phyloP scores from a whole-genome alignment of 2,329 filamentous ascomycete species.

The Venturia aucupariae region DNA sequence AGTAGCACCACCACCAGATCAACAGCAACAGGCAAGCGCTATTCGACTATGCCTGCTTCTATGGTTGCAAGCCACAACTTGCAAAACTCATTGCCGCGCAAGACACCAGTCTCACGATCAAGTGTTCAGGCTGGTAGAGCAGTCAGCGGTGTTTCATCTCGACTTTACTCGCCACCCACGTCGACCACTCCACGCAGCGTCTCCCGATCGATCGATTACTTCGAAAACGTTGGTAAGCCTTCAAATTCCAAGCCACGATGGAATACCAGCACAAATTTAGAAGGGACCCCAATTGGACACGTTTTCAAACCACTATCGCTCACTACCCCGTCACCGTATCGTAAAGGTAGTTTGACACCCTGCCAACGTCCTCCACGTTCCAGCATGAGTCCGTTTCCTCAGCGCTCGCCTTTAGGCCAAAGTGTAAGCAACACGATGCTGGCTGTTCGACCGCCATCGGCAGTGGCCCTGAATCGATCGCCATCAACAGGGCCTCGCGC shows the following conservation, averaged over 20 bases:
- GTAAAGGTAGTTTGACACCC: constrained; percentile 17
- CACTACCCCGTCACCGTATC: constrained; percentile 27
- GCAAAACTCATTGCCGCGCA: constrained; percentile 19
- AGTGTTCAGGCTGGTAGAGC: constrained; percentile 18
- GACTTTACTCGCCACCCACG: constrained; percentile 13
- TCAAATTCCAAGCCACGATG: constrained; percentile 25
- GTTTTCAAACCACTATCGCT: constrained; percentile 28
- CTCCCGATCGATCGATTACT: neutral
- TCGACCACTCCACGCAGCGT: constrained; percentile 4
- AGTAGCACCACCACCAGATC: constrained; percentile 32
- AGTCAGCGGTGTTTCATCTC: constrained; percentile 10
- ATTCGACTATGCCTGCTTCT: constrained; percentile 36
- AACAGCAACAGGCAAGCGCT: constrained; percentile 33
- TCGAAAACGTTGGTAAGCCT: neutral
- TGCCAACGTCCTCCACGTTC: neutral
- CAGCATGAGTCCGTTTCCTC: neutral
- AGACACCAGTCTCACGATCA: constrained; percentile 20
- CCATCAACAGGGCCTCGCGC: constrained; percentile 1
- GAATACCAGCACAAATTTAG: constrained; percentile 30
- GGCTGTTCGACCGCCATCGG: constrained; percentile 10
- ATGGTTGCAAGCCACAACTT: constrained; percentile 15
- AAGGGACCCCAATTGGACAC: constrained; percentile 30
- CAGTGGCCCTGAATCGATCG: neutral
- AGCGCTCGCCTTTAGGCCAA: constrained; percentile 8
- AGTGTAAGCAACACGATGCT: neutral